A percentile compares a stretch with the other conserved stretches of the same genome.
phyloP scores from a whole-genome alignment of 1,139 yeast genomes.

The Debaryomyces sp. region DNA sequence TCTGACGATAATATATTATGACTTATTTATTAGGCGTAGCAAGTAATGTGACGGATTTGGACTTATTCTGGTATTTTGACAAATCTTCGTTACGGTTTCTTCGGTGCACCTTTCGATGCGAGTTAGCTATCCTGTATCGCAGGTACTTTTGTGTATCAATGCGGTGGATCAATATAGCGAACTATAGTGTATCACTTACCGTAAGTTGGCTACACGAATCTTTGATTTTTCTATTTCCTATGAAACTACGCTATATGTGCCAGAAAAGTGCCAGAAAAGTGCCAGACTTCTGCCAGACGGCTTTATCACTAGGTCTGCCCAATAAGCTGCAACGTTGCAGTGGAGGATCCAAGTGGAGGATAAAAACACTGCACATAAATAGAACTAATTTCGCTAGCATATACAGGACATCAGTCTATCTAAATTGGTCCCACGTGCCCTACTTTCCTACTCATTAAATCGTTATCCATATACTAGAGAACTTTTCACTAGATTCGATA shows the following conservation, averaged over 20 bases:
- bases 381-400: not conserved
- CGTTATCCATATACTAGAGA: not conserved
- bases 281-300: too few relatives aligned
- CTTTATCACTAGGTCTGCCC: not conserved
- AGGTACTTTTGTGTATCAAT: too few relatives aligned
- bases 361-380: not conserved
- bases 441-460: not conserved
- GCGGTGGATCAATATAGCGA: too few relatives aligned
- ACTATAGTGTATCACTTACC: too few relatives aligned
- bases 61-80: not conserved
- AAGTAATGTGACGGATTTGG: not conserved
- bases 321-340: not conserved
- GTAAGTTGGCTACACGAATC: too few relatives aligned
- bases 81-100: not conserved
- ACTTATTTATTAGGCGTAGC: not conserved
- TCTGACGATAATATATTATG: not conserved
- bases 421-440: conserved; percentile 7
- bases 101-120: not conserved
- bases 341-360: not conserved
- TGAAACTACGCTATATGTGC: too few relatives aligned
- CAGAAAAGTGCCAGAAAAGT: too few relatives aligned
- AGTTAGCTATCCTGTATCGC: too few relatives aligned
- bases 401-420: not conserved
- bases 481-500: not conserved
- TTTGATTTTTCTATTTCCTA: too few relatives aligned